Conservation (phyloP, 73 alveolate species). For the Blepharisma japonicum region DNA sequence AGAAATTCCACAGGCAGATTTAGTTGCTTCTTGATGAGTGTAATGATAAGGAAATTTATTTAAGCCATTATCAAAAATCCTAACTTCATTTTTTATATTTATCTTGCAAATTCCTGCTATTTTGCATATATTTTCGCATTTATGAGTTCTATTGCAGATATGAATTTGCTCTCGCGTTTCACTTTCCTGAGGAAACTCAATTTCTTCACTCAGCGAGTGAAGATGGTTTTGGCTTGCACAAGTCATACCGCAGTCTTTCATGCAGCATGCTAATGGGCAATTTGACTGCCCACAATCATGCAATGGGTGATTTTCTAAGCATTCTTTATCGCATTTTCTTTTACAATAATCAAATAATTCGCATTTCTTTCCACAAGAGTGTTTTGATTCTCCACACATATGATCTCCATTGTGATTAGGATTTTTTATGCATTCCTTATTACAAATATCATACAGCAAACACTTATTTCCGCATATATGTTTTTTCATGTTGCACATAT, state of each 20-base stretch:
- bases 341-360: not conserved
- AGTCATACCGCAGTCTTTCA: not conserved
- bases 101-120: too few relatives aligned
- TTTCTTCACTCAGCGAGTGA: not conserved
- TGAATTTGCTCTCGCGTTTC: not conserved
- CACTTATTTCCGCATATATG: not conserved
- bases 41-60: too few relatives aligned
- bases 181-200: too few relatives aligned
- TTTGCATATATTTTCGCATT: not conserved
- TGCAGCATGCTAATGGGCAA: too few relatives aligned
- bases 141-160: not conserved
- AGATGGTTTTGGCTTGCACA: not conserved
- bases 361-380: conserved; percentile 19
- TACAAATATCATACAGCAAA: not conserved
- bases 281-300: conserved; percentile 4
- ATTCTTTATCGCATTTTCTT: not conserved
- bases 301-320: not conserved
- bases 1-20: conserved; percentile 1
- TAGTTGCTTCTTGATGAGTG: too few relatives aligned
- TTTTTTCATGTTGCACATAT: not conserved
- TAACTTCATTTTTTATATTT: too few relatives aligned
- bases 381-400: not conserved
- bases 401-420: conserved; percentile 14
- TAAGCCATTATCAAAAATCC: too few relatives aligned
- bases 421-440: not conserved